Base-by-base conservation (phyloP, 768 basidiomycete genomes). In the Mrakia hoshinonis region DNA sequence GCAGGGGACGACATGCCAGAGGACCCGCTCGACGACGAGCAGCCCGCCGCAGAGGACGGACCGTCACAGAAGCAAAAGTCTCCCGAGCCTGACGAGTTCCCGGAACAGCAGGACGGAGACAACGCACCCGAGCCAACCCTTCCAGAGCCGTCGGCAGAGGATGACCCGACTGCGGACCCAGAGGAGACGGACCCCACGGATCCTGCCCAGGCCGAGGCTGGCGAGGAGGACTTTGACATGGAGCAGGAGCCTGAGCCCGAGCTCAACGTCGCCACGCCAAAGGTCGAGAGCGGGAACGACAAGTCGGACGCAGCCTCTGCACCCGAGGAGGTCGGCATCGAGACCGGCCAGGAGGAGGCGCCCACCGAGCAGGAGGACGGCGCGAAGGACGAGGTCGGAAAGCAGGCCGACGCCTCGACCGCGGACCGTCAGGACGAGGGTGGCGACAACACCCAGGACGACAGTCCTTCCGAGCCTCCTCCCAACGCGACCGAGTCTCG, bases 201-300 rank as follows among this genome's bases (percentile, higher is more conserved):
- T n/a, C 69, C 70, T 1, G 74, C 74, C 10, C 77, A 79, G 66
- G 79, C 78, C 5, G 79, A 79, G 24, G 73, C 76, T 3, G 74
- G 74, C 31, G 76, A 79, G 51, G 77, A 81, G 22, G 83, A 82
- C 58, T 81, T 82, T 36, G 78, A 81, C 75, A 76, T 73, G 75
- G 78, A 81, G 7, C 79, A 78, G 20, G 75, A 78, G 13, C 73
- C 72, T 1, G 77, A 75, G 18, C 73, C 64, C 36, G 77, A 74
- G 26, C 49, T 63, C 43, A 67, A 73, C 36, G 49, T 47, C 6
- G 72, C 72, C 3, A 73, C 68, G 62, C 72, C 72, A 38, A 65
- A 73, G 58, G 38, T 73, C 39, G 67, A 73, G 61, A 65, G 62
- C 34, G 72, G 72, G 22, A 68, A 62, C 49, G 78, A 75, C 46